Evolutionary conservation across 2,329 filamentous ascomycete species (phyloP), one percentile per base, ranked within the genome.

Genomic region (Penicillium expansum): DNA sequence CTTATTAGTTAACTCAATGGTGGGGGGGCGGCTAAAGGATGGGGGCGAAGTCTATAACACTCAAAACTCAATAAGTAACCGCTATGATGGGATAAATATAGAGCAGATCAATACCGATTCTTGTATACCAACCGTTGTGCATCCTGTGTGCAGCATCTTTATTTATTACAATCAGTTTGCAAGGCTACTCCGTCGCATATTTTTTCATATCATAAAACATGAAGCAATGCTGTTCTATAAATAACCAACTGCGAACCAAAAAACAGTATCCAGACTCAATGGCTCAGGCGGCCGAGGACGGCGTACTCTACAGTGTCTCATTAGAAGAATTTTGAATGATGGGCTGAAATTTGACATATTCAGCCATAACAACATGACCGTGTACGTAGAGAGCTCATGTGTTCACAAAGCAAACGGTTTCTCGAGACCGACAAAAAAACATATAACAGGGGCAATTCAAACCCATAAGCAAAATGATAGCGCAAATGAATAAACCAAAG

Each of bases 371-470:
- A 29, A 45, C 22, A 30, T 33, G 37, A 51, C 18, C 45, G 11
- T 51, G n/a, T 50, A 50, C 45, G 35, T 43, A 55, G 13, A 51
- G 22, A 55, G 45, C 38, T 18, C 45, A 49, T 44, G 22, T 11
- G 38, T 33, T 14, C 10, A 37, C 1, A 22, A 29, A 50, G 44
- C 35, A 42, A 50, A 30, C n/a, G 24, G 38, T 20, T 42, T 35
- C 45, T 22, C 38, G 2, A 20, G 47, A 35, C 45, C 38, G 30
- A 52, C 35, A 52, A 44, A 29, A 42, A 43, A 29, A 33, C 4
- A 35, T 22, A n/a, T 4, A 42, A 51, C 14, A 30, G 14, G 18
- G 16, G 35, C 13, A 54, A 24, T 10, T 16, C 35, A 50, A 38
- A 18, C 38, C 45, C 30, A 42, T 16, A 13, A 50, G 52, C 45